phyloP scores from a whole-genome alignment of 208 protist species.

The Acanthamoeba sp. region DNA sequence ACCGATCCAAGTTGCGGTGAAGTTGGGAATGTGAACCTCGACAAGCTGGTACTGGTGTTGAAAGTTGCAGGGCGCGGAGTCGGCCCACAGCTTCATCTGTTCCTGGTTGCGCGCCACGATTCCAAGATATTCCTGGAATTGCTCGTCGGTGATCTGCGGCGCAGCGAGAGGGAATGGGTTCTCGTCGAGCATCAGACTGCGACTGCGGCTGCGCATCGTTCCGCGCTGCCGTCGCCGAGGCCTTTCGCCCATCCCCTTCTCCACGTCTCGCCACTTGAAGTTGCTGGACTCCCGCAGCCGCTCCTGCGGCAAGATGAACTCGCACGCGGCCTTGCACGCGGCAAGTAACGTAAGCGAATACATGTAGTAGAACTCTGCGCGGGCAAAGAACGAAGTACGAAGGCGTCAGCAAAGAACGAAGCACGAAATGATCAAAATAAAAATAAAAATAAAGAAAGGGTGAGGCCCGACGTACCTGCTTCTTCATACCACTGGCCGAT shows the following conservation, averaged over 20 bases:
- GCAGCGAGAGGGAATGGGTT: background rate
- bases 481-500: constrained; percentile 21
- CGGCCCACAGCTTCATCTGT: constrained; percentile 18
- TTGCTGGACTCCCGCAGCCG: background rate
- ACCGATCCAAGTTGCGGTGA: no score
- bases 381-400: no score
- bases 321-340: background rate
- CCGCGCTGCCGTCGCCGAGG: background rate
- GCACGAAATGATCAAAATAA: background rate
- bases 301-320: constrained; percentile 17
- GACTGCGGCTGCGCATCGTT: background rate
- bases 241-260: background rate
- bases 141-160: background rate
- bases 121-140: background rate
- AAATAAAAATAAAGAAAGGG: background rate
- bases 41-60: constrained; percentile 39
- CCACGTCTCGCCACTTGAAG: background rate
- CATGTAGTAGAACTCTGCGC: constrained; percentile 39
- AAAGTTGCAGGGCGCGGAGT: constrained; percentile 46
- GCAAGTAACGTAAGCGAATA: constrained; percentile 48
- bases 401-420: no score
- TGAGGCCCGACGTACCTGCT: constrained; percentile 1
- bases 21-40: no score
- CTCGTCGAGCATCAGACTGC: background rate
- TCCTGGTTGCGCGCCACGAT: constrained; percentile 34